phyloP scores from a whole-genome alignment of 352 stramenopile genomes.

The Pythium aquatile region DNA sequence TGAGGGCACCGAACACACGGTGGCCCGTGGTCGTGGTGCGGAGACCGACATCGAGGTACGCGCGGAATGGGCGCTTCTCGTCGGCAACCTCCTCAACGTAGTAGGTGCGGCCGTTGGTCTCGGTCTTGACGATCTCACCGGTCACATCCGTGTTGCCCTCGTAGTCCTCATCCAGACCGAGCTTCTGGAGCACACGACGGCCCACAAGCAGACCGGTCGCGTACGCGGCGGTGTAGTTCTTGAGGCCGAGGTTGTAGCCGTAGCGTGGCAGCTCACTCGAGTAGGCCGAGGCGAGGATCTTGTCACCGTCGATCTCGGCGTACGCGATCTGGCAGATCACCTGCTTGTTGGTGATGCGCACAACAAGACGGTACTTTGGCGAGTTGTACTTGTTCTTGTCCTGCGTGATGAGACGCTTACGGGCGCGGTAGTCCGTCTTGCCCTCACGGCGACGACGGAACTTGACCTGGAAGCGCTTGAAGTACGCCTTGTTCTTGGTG shows the following conservation, averaged over 20 bases:
- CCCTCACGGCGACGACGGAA: conserved; percentile 97
- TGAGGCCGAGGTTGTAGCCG: conserved; percentile 95
- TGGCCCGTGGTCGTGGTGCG: conserved; percentile 97
- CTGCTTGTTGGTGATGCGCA: conserved; percentile 95
- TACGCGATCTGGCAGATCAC: conserved; percentile 99
- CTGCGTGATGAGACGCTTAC: conserved; percentile 98
- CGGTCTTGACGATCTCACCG: conserved; percentile 94
- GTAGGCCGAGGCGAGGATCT: conserved; percentile 92
- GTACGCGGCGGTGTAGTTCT: conserved; percentile 99
- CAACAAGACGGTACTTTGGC: conserved; percentile 97
- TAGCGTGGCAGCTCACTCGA: conserved; percentile 97
- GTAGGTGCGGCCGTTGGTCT: conserved; percentile 96
- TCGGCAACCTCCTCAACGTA: conserved; percentile 99
- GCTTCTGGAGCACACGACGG: conserved; percentile 96
- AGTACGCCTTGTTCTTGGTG: conserved; percentile 99
- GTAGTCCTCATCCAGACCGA: conserved; percentile 98
- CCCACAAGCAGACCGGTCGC: conserved; percentile 95
- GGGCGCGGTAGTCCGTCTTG: conserved; percentile 99
- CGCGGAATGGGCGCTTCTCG: conserved; percentile 97
- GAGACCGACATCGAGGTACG: conserved; percentile 97
- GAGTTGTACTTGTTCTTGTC: conserved; percentile 99
- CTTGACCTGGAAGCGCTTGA: conserved; percentile 99
- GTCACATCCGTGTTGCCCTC: conserved; percentile 97
- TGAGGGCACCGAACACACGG: conserved; percentile 98
- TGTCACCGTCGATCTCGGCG: conserved; percentile 98